Base-by-base conservation (phyloP, 169 alveolate genomes). In the Toxoplasma gondii region DNA sequence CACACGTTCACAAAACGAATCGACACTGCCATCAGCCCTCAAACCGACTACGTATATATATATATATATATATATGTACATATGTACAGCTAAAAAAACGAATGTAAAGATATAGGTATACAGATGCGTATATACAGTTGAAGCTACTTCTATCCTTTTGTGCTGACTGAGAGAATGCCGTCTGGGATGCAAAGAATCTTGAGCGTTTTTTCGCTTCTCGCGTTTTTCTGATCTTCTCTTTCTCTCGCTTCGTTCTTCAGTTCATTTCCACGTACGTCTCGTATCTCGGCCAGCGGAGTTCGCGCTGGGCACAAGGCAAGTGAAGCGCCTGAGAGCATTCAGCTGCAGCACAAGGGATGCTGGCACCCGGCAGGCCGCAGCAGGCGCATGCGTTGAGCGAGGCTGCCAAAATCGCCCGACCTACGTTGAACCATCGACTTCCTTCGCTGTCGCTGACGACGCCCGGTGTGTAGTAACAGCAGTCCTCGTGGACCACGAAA, bases 401-500 rank as follows among this genome's bases (percentile, higher is more conserved):
- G 12, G 92, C 93, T 12, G n/a, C 49, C 41, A 54, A 31, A 27
- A 92, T 36, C 27, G 92, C 95, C 24, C 92, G 70, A 2, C 86
- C 36, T 7, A 92, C 24, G 58, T 92, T 92, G 34, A 19, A 92
- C 95, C 95, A 92, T 58, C 92, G 95, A 34, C 95, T 83, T 39
- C 95, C 95, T 53, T 92, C 95, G 38, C 22, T 64, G 82, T 82
- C 74, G 88, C 92, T 78, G 43, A 82, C 82, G 41, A 92, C 93
- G n/a, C 44, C 93, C 17, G 92, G 95, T 31, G 82, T 44, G 92
- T 92, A 86, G 82, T 92, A 92, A 64, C 93, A 22, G 82, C 95
- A 92, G 88, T 83, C 93, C 31, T 82, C 95, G 82, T 92, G 95
- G 44, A 44, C 95, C 17, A 93, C 95, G 45, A 82, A 70, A 16